Evolutionary conservation across 2,329 filamentous ascomycete species (phyloP).

Genomic region (Diaporthe velutina): DNA sequence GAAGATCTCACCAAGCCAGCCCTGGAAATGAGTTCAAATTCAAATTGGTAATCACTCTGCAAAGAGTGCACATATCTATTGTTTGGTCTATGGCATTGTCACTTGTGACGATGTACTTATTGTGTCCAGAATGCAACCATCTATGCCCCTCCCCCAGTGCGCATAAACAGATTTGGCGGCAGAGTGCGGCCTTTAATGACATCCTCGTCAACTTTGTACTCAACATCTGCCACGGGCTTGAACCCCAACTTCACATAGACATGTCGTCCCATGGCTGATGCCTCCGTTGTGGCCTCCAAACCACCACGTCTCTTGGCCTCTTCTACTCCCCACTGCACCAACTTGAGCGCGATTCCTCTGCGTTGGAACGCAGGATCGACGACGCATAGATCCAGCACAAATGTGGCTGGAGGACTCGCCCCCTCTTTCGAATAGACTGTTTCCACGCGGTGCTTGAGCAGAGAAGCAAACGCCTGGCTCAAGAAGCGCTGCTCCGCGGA

Average conservation of each 20-base stretch:
- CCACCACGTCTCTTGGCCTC: conserved; percentile 56
- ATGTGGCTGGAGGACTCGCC: conserved; percentile 57
- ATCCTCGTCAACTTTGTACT: conserved; percentile 58
- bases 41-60: background rate
- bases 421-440: conserved; percentile 55
- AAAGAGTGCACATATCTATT: too few relatives aligned
- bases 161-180: conserved; percentile 63
- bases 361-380: conserved; percentile 68
- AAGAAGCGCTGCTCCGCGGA: conserved; percentile 60
- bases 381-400: conserved; percentile 64
- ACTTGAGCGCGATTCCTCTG: conserved; percentile 56
- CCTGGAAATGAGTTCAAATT: background rate
- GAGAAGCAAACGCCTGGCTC: conserved; percentile 56
- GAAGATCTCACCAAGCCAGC: too few relatives aligned
- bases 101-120: background rate
- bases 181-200: conserved; percentile 49
- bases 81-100: background rate
- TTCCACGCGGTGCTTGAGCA: conserved; percentile 58
- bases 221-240: conserved; percentile 54
- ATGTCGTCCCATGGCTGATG: conserved; percentile 60
- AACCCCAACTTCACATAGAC: conserved; percentile 63
- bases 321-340: conserved; percentile 63
- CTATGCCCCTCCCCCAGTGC: conserved; percentile 48
- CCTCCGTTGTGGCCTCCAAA: conserved; percentile 60
- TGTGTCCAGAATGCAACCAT: background rate